These are phyloP conservation scores for Meyerozyma athensensis DNA, from an alignment of 1,139 yeast genomes.

Conservation along the genomic window DNA sequence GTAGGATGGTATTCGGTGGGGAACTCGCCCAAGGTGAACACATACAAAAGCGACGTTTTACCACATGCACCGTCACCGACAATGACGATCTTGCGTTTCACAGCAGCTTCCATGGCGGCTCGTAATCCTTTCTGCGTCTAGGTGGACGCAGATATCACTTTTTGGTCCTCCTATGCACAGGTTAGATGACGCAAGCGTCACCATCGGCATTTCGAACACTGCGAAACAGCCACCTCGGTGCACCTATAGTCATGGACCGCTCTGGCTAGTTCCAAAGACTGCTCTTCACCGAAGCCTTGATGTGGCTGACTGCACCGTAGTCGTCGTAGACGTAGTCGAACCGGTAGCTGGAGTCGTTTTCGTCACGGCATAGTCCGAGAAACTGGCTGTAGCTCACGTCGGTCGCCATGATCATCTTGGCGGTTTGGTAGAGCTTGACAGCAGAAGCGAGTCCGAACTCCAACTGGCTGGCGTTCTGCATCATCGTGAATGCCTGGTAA, in stretches of 20 bases:
- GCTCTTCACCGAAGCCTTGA: conserved; percentile 20
- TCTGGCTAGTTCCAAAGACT: neutral
- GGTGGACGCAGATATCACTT: no score
- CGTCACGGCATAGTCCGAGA: conserved; percentile 29
- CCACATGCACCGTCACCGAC: conserved; percentile 98
- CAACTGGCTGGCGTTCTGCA: conserved; percentile 29
- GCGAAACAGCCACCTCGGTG: no score
- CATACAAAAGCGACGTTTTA: conserved; percentile 85
- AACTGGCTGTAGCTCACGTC: conserved; percentile 40
- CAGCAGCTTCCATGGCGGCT: conserved; percentile 13
- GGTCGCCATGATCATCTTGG: conserved; percentile 21
- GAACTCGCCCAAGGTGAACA: conserved; percentile 83
- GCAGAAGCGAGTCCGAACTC: conserved; percentile 39
- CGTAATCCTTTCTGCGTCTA: neutral
- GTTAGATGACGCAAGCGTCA: no score
- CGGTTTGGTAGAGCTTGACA: conserved; percentile 30
- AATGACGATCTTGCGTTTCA: conserved; percentile 76
- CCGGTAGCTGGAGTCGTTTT: conserved; percentile 18
- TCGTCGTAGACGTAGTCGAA: conserved; percentile 48
- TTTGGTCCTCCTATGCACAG: no score
- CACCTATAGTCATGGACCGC: no score
- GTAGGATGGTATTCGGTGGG: conserved; percentile 89
- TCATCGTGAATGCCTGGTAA: conserved; percentile 30
- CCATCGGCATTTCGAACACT: neutral
- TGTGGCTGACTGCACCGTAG: conserved; percentile 42